These are phyloP conservation scores for Chrysoporthe cubensis DNA, from an alignment of 2,329 filamentous ascomycete genomes.

Conservation along the genomic window DNA sequence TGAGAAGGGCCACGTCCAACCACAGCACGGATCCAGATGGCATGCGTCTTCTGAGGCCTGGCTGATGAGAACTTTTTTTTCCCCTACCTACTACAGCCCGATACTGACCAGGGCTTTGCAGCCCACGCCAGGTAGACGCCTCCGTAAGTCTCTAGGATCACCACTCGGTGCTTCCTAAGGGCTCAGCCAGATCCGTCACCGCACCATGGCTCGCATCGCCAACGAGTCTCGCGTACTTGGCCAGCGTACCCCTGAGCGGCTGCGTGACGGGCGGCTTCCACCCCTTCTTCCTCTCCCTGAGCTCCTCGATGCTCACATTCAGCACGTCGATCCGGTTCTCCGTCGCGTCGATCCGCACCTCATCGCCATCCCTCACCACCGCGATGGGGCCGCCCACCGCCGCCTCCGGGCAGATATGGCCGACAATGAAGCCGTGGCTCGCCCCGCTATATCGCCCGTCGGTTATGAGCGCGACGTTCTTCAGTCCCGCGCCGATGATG, in stretches of 20 bases:
- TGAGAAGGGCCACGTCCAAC: not conserved
- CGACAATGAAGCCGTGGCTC: constrained; percentile 84
- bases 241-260: constrained; percentile 67
- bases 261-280: constrained; percentile 67
- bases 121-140: not conserved
- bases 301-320: constrained; percentile 72
- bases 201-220: constrained; percentile 63
- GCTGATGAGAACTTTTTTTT: not conserved
- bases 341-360: constrained; percentile 81
- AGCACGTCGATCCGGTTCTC: constrained; percentile 70
- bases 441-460: constrained; percentile 80
- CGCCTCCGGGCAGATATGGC: constrained; percentile 86
- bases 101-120: not conserved
- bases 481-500: constrained; percentile 87
- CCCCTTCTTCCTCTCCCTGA: constrained; percentile 57
- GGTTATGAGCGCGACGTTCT: constrained; percentile 75
- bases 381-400: constrained; percentile 84
- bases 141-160: constrained; percentile 22
- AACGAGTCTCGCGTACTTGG: constrained; percentile 68
- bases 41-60: not conserved
- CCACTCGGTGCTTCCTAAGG: constrained; percentile 29
- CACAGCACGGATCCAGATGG: not conserved
- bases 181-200: constrained; percentile 52
- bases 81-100: not conserved
- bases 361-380: constrained; percentile 79